Percentiles rank a stretch among this genome's conserved stretches.
phyloP scores from a whole-genome alignment of 371 early-diverging fungal species.

The Actinomucor elegans region DNA sequence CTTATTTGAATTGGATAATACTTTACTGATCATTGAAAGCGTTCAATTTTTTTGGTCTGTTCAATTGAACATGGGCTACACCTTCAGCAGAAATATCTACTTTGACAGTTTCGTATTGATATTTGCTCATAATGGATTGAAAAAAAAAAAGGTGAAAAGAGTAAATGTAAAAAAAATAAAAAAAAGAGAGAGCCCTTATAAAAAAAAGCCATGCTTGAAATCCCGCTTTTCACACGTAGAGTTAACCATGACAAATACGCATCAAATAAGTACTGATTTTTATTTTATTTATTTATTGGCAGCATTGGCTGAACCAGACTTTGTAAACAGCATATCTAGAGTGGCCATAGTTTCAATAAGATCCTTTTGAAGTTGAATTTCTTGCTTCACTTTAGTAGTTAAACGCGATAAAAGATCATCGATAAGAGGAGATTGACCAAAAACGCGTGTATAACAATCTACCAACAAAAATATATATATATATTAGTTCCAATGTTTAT shows the following conservation, averaged over 20 bases:
- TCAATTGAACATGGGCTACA: constrained; percentile 82
- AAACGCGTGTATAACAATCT: constrained; percentile 81
- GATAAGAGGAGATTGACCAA: constrained; percentile 77
- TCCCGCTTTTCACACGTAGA: constrained; percentile 13
- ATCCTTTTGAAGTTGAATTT: constrained; percentile 76
- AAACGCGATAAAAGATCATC: constrained; percentile 66
- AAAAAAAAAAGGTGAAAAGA: background rate
- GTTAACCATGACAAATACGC: background rate
- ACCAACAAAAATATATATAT: constrained; percentile 1
- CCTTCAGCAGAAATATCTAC: constrained; percentile 56
- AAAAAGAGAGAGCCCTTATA: background rate
- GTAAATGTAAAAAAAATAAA: background rate
- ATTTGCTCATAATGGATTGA: constrained; percentile 29
- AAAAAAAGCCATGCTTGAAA: background rate
- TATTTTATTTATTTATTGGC: constrained; percentile 18
- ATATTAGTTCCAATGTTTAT: background rate
- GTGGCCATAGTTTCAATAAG: constrained; percentile 73
- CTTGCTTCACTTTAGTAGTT: constrained; percentile 64
- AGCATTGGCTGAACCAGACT: constrained; percentile 16
- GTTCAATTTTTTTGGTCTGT: constrained; percentile 81
- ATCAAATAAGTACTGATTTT: too few relatives aligned
- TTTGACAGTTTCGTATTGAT: constrained; percentile 61
- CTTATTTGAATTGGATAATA: background rate
- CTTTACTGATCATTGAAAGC: constrained; percentile 68
- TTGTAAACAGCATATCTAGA: constrained; percentile 76